Percentiles rank a stretch among this genome's conserved stretches.
Conservation (phyloP, 2,329 filamentous ascomycete genomes). For the Xylaria sp. region DNA sequence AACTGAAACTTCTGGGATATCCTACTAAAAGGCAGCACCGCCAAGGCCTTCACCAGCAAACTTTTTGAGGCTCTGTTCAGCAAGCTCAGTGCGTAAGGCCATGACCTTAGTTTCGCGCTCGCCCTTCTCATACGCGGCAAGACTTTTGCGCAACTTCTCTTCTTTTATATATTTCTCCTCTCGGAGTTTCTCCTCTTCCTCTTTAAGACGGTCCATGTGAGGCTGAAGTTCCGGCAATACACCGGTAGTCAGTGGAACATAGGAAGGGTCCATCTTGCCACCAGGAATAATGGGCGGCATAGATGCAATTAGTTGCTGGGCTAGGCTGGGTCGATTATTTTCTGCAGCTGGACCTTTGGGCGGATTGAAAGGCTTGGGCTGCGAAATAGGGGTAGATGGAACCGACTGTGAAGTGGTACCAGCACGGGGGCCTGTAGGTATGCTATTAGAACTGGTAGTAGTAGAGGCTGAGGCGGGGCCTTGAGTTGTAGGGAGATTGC, state of each 20-base stretch:
- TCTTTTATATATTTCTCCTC: conserved; percentile 64
- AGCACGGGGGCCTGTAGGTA: conserved; percentile 47
- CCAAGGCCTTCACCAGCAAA: conserved; percentile 66
- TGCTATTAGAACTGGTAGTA: conserved; percentile 44
- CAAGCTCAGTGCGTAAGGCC: conserved; percentile 66
- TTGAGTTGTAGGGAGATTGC: conserved; percentile 44
- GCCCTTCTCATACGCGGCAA: conserved; percentile 64
- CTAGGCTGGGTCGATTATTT: conserved; percentile 55
- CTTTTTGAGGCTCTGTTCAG: conserved; percentile 66
- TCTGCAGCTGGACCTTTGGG: conserved; percentile 63
- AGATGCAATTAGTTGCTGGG: conserved; percentile 62
- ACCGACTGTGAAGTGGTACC: conserved; percentile 49
- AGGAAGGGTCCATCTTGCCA: conserved; percentile 63
- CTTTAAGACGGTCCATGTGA: conserved; percentile 64
- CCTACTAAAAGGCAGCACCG: conserved; percentile 62
- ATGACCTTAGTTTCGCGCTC: conserved; percentile 65
- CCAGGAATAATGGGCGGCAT: conserved; percentile 64
- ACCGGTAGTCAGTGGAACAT: conserved; percentile 57
- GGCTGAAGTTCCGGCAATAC: conserved; percentile 64
- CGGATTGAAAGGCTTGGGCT: conserved; percentile 64
- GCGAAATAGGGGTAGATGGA: conserved; percentile 52
- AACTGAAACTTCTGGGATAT: neutral
- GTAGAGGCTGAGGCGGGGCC: conserved; percentile 53
- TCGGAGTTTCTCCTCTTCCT: conserved; percentile 67
- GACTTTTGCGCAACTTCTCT: conserved; percentile 63